Evolutionary conservation across 495 filamentous ascomycete genomes (phyloP).

Genomic region (Trichoderma virens): DNA sequence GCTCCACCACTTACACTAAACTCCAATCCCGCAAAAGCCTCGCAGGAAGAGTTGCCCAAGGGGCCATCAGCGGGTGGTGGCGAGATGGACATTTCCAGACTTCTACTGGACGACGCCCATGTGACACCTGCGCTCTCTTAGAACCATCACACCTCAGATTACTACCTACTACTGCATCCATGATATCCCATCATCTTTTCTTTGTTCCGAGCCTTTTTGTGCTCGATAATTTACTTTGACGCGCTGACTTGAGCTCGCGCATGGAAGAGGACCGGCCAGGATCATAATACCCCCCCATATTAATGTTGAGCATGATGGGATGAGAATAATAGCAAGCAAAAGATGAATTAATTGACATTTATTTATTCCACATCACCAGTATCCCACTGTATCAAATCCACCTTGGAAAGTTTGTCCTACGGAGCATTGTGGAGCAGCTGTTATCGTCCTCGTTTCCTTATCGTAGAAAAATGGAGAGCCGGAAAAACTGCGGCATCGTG

Average conservation of each 20-base stretch:
- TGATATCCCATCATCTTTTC: background rate
- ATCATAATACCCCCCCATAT: constrained; percentile 4
- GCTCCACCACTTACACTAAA: background rate
- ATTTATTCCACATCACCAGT: background rate
- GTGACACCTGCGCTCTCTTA: background rate
- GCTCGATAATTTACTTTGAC: background rate
- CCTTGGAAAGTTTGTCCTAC: no score
- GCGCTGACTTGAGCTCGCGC: background rate
- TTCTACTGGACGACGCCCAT: constrained; percentile 37
- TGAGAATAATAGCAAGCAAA: background rate
- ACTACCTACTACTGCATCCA: no score
- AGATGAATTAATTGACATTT: background rate
- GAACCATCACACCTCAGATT: no score
- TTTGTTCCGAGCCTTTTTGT: background rate
- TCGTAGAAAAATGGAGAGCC: background rate
- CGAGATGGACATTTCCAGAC: constrained; percentile 44
- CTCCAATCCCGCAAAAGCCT: constrained; percentile 28
- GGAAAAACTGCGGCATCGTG: background rate
- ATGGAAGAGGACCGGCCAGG: background rate
- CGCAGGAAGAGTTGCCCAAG: constrained; percentile 33
- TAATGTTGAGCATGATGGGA: background rate
- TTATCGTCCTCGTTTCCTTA: no score
- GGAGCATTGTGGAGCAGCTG: no score
- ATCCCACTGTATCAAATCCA: no score
- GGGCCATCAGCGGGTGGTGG: constrained; percentile 16